These are phyloP conservation scores for Polyporus arcularius DNA, from an alignment of 768 basidiomycete genomes.

Conservation along the genomic window DNA sequence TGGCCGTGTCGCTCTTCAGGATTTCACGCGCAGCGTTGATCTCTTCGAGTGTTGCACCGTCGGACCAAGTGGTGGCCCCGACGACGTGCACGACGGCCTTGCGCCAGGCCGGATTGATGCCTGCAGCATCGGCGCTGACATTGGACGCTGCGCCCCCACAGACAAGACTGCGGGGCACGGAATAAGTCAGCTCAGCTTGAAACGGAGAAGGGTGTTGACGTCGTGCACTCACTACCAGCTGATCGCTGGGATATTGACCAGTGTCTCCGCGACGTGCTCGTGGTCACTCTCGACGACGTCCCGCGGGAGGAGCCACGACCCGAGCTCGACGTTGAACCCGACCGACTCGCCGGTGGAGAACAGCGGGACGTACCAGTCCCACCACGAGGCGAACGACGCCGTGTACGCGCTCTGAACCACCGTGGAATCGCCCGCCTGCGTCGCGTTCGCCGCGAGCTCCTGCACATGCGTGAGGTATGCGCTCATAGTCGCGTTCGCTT, in stretches of 20 bases:
- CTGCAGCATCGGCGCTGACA: constrained; percentile 39
- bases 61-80: constrained; percentile 22
- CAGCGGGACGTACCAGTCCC: constrained; percentile 12
- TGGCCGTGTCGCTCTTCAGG: constrained; percentile 16
- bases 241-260: neutral
- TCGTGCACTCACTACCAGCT: constrained; percentile 14
- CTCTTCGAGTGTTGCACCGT: constrained; percentile 14
- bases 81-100: constrained; percentile 36
- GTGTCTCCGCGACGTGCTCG: constrained; percentile 6
- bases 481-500: constrained; percentile 36
- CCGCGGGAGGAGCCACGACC: constrained; percentile 23
- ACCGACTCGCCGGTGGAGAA: neutral
- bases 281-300: constrained; percentile 14
- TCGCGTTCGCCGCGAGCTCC: constrained; percentile 21
- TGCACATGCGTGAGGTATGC: constrained; percentile 34
- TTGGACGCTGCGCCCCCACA: constrained; percentile 45
- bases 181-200: no score
- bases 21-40: constrained; percentile 18
- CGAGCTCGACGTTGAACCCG: constrained; percentile 12
- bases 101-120: constrained; percentile 53
- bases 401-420: constrained; percentile 1
- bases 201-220: no score
- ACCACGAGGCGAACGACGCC: constrained; percentile 18
- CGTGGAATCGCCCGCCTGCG: constrained; percentile 22
- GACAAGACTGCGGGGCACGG: constrained; percentile 34